A percentile compares a stretch with the other conserved stretches of the same genome.
These are phyloP conservation scores for Sanghuangporus sanghuang DNA, from an alignment of 1,284 basidiomycete genomes.

Conservation along the genomic window DNA sequence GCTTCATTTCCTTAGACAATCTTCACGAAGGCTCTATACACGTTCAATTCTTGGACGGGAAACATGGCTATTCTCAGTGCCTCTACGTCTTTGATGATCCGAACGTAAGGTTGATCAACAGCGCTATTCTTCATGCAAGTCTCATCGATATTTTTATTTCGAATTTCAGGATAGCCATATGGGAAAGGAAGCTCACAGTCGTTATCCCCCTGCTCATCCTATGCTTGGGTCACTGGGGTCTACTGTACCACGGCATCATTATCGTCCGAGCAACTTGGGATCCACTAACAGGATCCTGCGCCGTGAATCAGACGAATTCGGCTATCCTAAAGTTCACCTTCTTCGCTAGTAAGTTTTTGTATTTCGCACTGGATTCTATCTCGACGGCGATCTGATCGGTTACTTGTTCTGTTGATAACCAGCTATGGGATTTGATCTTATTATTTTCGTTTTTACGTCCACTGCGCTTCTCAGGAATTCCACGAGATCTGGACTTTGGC, in stretches of 20 bases:
- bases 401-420: not conserved
- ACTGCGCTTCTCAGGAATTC: constrained; percentile 45
- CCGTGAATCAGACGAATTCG: constrained; percentile 47
- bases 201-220: constrained; percentile 46
- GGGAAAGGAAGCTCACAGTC: constrained; percentile 52
- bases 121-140: not conserved
- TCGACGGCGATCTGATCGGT: not conserved
- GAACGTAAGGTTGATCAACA: constrained; percentile 42
- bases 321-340: constrained; percentile 57
- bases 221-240: constrained; percentile 57
- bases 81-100: constrained; percentile 64
- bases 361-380: not conserved
- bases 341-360: constrained; percentile 53
- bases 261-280: constrained; percentile 54
- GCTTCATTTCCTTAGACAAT: constrained; percentile 4
- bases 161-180: constrained; percentile 53
- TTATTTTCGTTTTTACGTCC: constrained; percentile 51
- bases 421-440: constrained; percentile 67
- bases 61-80: constrained; percentile 61
- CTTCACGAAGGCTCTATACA: constrained; percentile 49
- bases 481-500: constrained; percentile 49
- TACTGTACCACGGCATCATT: constrained; percentile 66
- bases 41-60: constrained; percentile 42
- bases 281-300: constrained; percentile 33
- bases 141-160: not conserved